phyloP scores from a whole-genome alignment of 805 yeast genomes.

The Priceomyces melissophilus region DNA sequence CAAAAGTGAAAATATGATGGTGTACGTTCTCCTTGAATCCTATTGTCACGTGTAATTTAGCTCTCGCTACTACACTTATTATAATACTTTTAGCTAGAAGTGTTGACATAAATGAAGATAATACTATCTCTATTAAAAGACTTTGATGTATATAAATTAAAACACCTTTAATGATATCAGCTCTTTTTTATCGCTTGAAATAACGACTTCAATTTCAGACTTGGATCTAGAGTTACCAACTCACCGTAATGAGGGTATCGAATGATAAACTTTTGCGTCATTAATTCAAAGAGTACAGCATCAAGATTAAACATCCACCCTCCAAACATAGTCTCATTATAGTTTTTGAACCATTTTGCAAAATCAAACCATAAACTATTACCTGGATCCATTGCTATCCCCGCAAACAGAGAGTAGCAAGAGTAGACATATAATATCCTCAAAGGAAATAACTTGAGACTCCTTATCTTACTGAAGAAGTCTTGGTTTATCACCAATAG shows the following conservation, averaged over 20 bases:
- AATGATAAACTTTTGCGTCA: not conserved
- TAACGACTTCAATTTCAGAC: not conserved
- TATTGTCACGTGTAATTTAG: too few species aligned
- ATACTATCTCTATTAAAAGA: too few species aligned
- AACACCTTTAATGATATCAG: too few species aligned
- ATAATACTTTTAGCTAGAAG: too few species aligned
- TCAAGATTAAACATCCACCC: slow-evolving; percentile 13
- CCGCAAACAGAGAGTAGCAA: slow-evolving; percentile 14
- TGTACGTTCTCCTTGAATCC: too few species aligned
- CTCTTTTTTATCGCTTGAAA: too few species aligned
- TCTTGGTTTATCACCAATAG: slow-evolving; percentile 14
- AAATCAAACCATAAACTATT: slow-evolving; percentile 29
- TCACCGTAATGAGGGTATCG: not conserved
- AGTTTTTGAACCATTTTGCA: slow-evolving; percentile 12
- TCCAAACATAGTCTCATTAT: slow-evolving; percentile 9
- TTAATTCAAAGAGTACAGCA: slow-evolving; percentile 7
- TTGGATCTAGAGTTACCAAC: not conserved
- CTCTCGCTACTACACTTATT: too few species aligned
- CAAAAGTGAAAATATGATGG: too few species aligned
- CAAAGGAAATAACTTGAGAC: slow-evolving; percentile 21
- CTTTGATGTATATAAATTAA: too few species aligned
- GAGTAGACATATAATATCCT: slow-evolving; percentile 21
- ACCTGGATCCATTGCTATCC: slow-evolving; percentile 18
- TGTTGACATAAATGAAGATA: too few species aligned
- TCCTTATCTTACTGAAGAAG: slow-evolving; percentile 17